A percentile compares a stretch with the other conserved stretches of the same genome.
phyloP scores from a whole-genome alignment of 1,284 basidiomycete species.

The Ganoderma sinense region DNA sequence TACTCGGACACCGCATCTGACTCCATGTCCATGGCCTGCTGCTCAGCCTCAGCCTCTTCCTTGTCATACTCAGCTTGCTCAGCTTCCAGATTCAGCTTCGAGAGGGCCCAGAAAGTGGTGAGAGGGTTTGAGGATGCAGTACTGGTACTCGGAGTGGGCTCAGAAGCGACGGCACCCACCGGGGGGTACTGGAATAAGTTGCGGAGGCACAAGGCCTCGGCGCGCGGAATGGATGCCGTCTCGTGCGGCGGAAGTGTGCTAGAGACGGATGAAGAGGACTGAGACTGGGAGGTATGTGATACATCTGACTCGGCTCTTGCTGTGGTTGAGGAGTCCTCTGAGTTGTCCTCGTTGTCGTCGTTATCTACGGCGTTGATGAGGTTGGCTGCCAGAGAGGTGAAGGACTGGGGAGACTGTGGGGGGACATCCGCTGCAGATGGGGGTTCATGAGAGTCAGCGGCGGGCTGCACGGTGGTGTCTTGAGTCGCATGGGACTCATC shows the following conservation, averaged over 20 bases:
- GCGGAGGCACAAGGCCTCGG: not conserved
- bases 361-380: not conserved
- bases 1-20: not conserved
- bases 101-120: not conserved
- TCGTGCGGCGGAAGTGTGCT: not conserved
- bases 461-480: not conserved
- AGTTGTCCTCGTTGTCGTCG: not conserved
- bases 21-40: not conserved
- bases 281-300: no score
- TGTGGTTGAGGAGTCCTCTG: no score
- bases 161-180: not conserved
- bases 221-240: not conserved
- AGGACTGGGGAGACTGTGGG: not conserved
- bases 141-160: no score
- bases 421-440: not conserved
- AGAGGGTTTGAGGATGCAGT: not conserved
- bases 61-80: not conserved
- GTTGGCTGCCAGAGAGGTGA: not conserved
- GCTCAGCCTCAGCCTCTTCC: not conserved
- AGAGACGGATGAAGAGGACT: not conserved
- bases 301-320: no score
- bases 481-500: not conserved
- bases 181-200: not conserved
- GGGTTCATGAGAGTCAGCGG: not conserved
- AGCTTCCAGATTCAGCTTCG: not conserved